phyloP scores from a whole-genome alignment of 164 flowering plant genomes.

The Taxillus chinensis region DNA sequence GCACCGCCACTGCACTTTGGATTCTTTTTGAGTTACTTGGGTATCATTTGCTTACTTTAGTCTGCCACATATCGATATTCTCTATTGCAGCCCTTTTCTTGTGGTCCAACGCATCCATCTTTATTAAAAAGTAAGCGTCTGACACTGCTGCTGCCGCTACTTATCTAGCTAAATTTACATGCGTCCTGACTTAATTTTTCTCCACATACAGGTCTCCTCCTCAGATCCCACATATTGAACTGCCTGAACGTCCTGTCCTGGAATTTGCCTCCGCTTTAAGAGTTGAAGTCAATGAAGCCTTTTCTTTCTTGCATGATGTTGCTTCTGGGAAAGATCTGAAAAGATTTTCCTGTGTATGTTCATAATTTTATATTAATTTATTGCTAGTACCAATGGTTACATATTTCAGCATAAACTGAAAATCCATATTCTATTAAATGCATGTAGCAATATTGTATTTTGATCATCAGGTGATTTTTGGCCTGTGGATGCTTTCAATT shows the following conservation, averaged over 20 bases:
- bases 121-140: slow-evolving; percentile 44
- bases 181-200: not conserved
- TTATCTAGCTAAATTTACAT: not conserved
- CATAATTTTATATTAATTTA: not conserved
- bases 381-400: too few species aligned
- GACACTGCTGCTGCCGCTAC: not conserved
- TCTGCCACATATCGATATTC: slow-evolving; percentile 38
- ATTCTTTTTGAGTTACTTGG: slow-evolving; percentile 34
- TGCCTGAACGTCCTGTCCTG: slow-evolving; percentile 33
- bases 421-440: not conserved
- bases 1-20: slow-evolving; percentile 30
- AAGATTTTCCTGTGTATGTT: slow-evolving; percentile 29
- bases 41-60: slow-evolving; percentile 30
- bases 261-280: slow-evolving; percentile 29
- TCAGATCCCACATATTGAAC: slow-evolving; percentile 27
- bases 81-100: slow-evolving; percentile 37
- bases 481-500: slow-evolving; percentile 30
- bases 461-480: slow-evolving; percentile 23
- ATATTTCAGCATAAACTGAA: too few species aligned
- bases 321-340: slow-evolving; percentile 34
- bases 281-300: slow-evolving; percentile 19
- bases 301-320: slow-evolving; percentile 21
- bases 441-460: not conserved
- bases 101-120: slow-evolving; percentile 46
- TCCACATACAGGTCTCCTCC: slow-evolving; percentile 38